These are phyloP conservation scores for Cyberlindnera bimundalis DNA, from an alignment of 805 yeast species.

Conservation along the genomic window DNA sequence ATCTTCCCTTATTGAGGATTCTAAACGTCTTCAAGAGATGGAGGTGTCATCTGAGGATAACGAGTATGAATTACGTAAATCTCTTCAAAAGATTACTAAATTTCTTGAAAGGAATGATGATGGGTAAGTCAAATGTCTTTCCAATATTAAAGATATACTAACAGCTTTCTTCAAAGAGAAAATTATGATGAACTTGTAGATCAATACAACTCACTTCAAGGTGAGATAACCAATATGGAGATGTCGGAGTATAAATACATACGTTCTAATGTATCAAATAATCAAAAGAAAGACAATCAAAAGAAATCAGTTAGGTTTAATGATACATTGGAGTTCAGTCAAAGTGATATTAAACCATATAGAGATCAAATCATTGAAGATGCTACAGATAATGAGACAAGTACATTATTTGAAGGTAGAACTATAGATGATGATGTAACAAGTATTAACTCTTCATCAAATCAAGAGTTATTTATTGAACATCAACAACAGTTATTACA, in stretches of 20 bases:
- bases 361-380: slow-evolving; percentile 19
- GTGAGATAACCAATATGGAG: slow-evolving; percentile 15
- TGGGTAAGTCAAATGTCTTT: slow-evolving; percentile 9
- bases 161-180: slow-evolving; percentile 9
- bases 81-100: slow-evolving; percentile 21
- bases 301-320: slow-evolving; percentile 30
- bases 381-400: slow-evolving; percentile 4
- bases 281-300: slow-evolving; percentile 7
- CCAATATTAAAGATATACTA: not conserved
- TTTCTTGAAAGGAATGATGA: slow-evolving; percentile 28
- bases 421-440: slow-evolving; percentile 10
- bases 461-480: slow-evolving; percentile 35
- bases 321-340: slow-evolving; percentile 22
- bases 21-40: slow-evolving; percentile 18
- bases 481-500: slow-evolving; percentile 46
- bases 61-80: slow-evolving; percentile 25
- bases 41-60: slow-evolving; percentile 18
- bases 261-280: slow-evolving; percentile 10
- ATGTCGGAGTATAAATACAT: slow-evolving; percentile 18
- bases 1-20: slow-evolving; percentile 23
- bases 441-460: slow-evolving; percentile 25
- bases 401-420: slow-evolving; percentile 19
- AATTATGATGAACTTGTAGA: slow-evolving; percentile 28
- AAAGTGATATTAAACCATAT: slow-evolving; percentile 18
- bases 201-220: slow-evolving; percentile 15